Percentiles rank a stretch among this genome's conserved stretches.
These are phyloP conservation scores for Saccharata proteae DNA, from an alignment of 2,329 filamentous ascomycete genomes.

Conservation along the genomic window DNA sequence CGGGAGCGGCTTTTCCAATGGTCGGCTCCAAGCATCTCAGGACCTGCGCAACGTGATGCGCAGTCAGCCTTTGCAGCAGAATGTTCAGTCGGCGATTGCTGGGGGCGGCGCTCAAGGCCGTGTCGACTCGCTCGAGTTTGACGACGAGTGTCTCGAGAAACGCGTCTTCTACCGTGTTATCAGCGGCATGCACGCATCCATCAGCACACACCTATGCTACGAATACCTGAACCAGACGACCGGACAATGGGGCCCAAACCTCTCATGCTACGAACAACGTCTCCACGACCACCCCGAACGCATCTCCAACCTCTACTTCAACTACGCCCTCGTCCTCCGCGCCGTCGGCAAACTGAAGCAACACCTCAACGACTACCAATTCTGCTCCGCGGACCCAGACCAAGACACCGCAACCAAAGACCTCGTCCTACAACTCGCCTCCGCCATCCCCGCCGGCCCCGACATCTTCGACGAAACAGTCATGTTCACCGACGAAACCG, in stretches of 20 bases:
- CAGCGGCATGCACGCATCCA: constrained; percentile 96
- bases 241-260: constrained; percentile 82
- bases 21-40: constrained; percentile 42
- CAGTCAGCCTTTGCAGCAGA: constrained; percentile 48
- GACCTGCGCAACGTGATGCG: constrained; percentile 50
- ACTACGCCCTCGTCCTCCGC: constrained; percentile 89
- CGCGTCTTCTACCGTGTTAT: constrained; percentile 95
- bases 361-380: constrained; percentile 73
- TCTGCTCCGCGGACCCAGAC: constrained; percentile 72
- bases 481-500: constrained; percentile 67
- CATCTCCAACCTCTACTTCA: constrained; percentile 97
- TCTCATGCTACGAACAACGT: constrained; percentile 78
- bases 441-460: constrained; percentile 51
- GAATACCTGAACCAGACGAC: constrained; percentile 93
- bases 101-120: constrained; percentile 41
- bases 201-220: constrained; percentile 91
- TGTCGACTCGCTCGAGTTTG: constrained; percentile 57
- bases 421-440: constrained; percentile 67
- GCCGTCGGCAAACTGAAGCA: constrained; percentile 83
- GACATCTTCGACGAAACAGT: constrained; percentile 88
- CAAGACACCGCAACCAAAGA: constrained; percentile 71
- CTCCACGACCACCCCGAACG: constrained; percentile 77
- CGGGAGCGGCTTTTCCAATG: constrained; percentile 16
- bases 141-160: constrained; percentile 94
- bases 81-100: constrained; percentile 44